Base-by-base conservation (phyloP, 352 stramenopile genomes). In the Phytopythium oedochilum region DNA sequence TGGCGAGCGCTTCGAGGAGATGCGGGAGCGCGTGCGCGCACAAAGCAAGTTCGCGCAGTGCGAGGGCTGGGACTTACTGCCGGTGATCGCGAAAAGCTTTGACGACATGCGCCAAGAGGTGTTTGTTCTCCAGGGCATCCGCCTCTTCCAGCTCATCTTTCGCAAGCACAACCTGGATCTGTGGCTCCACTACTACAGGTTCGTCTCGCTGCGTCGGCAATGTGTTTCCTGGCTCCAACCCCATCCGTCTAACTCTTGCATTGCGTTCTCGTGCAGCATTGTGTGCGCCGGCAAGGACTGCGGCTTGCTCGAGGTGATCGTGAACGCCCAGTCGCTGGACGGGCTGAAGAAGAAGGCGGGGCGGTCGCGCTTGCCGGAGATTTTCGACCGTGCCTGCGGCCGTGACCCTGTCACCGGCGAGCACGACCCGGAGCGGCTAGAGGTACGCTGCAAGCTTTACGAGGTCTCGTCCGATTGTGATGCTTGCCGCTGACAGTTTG, bases 71-170 rank as follows among this genome's bases (percentile, higher is more conserved):
- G 81, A 96, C 45, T 64, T 98, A 23, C 64, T 86, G 50, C 81
- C 83, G 17, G 86, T 98, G 31, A 98, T 99, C 68, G 92, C 98
- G 4, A 99, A 99, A 70, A 97, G 89, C 22, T 98, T 98, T 57
- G 96, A 99, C 66, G 96, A 99, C 70, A 85, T 99, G 68, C 77
- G 96, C 6, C 96, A 99, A 70, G 96, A 99, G 61, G 91, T 97
- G 9, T 98, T 98, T 71, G 85, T 97, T 9, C 84, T 98, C 63
- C 92, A 98, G 70, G 76, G 98, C 0, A 94, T 99, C 40, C 82
- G 92, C 40, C 66, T 98, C 31, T 97, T 94, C 55, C 73, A 93
- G 36, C 80, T 97, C 50, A 97, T 97, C 66, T 99, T 98, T 59
- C 73, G 91, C 55, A 94, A 95, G 56, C 86, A 96, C 42, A 72